Conservation (phyloP, 768 basidiomycete species). For the Boletus sensibilis region DNA sequence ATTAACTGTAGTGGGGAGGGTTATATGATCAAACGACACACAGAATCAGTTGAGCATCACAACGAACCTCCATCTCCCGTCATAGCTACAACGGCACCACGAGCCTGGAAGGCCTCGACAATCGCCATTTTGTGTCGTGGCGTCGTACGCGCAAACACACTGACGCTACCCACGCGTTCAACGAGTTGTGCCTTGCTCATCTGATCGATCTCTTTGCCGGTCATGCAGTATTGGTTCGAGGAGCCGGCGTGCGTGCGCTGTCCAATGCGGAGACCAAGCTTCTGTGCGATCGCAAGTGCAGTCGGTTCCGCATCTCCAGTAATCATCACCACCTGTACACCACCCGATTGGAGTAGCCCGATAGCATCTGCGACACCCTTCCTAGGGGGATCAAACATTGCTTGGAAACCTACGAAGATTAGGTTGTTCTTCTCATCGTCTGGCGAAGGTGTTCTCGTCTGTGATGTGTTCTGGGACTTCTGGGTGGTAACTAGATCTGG, state of each 20-base stretch:
- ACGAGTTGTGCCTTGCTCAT: slow-evolving; percentile 78
- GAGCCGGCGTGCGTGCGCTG: slow-evolving; percentile 33
- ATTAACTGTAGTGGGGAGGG: slow-evolving; percentile 55
- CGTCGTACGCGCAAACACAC: slow-evolving; percentile 93
- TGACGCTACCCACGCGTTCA: slow-evolving; percentile 78
- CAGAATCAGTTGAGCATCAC: slow-evolving; percentile 30
- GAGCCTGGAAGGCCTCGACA: slow-evolving; percentile 86
- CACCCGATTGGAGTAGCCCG: slow-evolving; percentile 72
- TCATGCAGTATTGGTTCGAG: slow-evolving; percentile 52
- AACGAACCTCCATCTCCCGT: slow-evolving; percentile 89
- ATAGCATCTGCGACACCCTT: slow-evolving; percentile 93
- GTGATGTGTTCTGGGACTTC: slow-evolving; percentile 24
- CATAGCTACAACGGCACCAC: slow-evolving; percentile 94
- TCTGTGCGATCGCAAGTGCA: slow-evolving; percentile 81
- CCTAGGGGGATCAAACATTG: slow-evolving; percentile 93
- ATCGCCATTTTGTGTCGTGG: slow-evolving; percentile 98
- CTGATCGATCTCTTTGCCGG: slow-evolving; percentile 81
- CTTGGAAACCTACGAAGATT: slow-evolving; percentile 90
- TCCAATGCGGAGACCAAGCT: slow-evolving; percentile 78
- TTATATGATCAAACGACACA: neutral
- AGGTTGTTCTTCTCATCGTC: slow-evolving; percentile 51
- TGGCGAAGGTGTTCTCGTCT: slow-evolving; percentile 29
- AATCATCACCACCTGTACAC: slow-evolving; percentile 98
- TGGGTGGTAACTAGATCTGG: slow-evolving; percentile 19
- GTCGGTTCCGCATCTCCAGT: slow-evolving; percentile 94